phyloP scores from a whole-genome alignment of 1,284 basidiomycete genomes.

The Schizopora paradoxa region DNA sequence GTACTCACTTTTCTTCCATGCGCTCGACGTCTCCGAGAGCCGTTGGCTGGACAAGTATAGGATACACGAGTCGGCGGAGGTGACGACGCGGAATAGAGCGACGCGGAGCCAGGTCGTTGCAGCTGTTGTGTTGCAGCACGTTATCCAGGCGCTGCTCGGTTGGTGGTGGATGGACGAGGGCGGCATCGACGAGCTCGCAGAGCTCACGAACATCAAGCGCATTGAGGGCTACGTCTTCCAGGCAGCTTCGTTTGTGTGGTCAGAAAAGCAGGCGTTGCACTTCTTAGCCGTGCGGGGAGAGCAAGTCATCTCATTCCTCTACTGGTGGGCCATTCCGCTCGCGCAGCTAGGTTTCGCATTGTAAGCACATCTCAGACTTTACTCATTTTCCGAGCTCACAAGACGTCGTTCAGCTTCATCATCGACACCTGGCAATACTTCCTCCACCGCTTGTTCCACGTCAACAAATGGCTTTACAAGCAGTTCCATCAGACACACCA shows the following conservation, averaged over 20 bases:
- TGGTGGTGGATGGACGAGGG: constrained; percentile 62
- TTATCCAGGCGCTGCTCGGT: constrained; percentile 79
- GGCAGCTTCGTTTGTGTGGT: constrained; percentile 28
- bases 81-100: constrained; percentile 73
- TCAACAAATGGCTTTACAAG: constrained; percentile 87
- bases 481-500: constrained; percentile 95
- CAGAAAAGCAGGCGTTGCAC: constrained; percentile 29
- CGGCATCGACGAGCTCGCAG: constrained; percentile 37
- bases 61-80: constrained; percentile 85
- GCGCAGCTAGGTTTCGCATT: constrained; percentile 78
- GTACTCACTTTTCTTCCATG: constrained; percentile 76
- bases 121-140: constrained; percentile 83
- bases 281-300: constrained; percentile 43
- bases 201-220: constrained; percentile 38
- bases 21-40: constrained; percentile 71
- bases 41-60: constrained; percentile 81
- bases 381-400: constrained; percentile 10
- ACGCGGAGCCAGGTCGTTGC: constrained; percentile 65
- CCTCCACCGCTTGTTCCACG: constrained; percentile 89
- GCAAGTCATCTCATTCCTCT: constrained; percentile 60
- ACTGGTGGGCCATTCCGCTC: constrained; percentile 93
- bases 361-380: constrained; percentile 47
- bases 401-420: constrained; percentile 59
- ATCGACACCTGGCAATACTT: constrained; percentile 99
- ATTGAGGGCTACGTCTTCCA: constrained; percentile 41